Evolutionary conservation across 1,284 basidiomycete species (phyloP), one percentile per base, ranked within the genome.

Genomic region (Trametes pubescens): DNA sequence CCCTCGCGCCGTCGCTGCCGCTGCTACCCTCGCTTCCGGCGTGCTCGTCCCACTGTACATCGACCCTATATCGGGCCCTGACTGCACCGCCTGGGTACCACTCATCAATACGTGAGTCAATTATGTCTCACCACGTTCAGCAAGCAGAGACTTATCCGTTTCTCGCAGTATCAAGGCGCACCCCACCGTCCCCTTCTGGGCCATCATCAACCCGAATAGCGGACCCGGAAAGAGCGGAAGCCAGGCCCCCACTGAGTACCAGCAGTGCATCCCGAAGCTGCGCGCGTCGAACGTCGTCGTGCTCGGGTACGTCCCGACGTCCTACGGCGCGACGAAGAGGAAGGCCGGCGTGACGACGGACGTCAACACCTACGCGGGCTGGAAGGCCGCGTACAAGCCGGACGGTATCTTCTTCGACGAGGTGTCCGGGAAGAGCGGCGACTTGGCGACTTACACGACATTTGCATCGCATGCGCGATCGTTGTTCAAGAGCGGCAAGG

Each of bases 361-460:
- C 49, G 69, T 80, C n/a, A 59, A 73, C 32, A 78, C 76, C 8
- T 81, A 80, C 51, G 70, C 71, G 10, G 62, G 64, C 0, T 80
- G 79, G 79, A 57, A 59, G 2, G 47, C 69, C 10, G 51, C 73
- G 2, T 78, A 77, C 62, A 64, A 70, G 9, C 71, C 72, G 11
- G 68, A 73, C 32, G 79, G 79, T 2, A 79, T 81, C 37, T 80
- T 80, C 65, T 79, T 80, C 68, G 79, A 81, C 61, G 74, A 81
- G 60, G 73, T 70, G 0, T 64, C 67, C 18, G 67, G 64, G 9
- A 57, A 51, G 9, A 51, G 62, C 10, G 48, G 29, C 3, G 68
- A 67, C 56, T 52, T 74, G 0, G 24, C 59, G 21, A 62, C 59
- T 35, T 74, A 73, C 57, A 44, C 53, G 40, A 56, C 46, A 18